These are phyloP conservation scores for Trichoderma citrinoviride DNA, from an alignment of 2,329 filamentous ascomycete species.

Conservation along the genomic window DNA sequence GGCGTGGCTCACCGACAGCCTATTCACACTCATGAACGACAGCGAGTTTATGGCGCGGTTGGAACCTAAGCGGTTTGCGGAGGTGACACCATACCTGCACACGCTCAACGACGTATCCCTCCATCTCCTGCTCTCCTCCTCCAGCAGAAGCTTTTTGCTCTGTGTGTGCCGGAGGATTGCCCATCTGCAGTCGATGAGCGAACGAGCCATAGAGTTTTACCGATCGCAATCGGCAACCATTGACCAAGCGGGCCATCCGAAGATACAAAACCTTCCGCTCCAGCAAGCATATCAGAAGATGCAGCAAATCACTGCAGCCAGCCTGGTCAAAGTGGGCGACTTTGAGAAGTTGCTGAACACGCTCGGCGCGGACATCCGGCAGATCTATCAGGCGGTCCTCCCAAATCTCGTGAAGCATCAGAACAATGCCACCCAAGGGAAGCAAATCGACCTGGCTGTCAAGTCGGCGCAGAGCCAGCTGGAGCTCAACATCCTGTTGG, in stretches of 20 bases:
- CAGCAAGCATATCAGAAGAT: conserved; percentile 56
- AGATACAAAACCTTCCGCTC: conserved; percentile 50
- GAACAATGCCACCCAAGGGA: conserved; percentile 42
- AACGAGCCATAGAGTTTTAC: conserved; percentile 51
- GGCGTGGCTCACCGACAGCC: conserved; percentile 58
- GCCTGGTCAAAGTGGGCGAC: conserved; percentile 57
- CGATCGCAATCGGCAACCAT: conserved; percentile 44
- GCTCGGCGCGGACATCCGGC: conserved; percentile 50
- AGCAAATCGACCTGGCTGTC: conserved; percentile 44
- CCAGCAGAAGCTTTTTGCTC: conserved; percentile 69
- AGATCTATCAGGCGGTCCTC: conserved; percentile 48
- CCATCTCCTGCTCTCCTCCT: conserved; percentile 68
- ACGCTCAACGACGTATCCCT: conserved; percentile 56
- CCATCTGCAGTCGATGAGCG: conserved; percentile 53
- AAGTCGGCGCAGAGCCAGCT: conserved; percentile 48
- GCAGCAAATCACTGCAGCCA: conserved; percentile 48
- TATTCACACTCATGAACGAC: conserved; percentile 56
- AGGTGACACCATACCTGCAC: conserved; percentile 52
- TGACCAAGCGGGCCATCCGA: conserved; percentile 39
- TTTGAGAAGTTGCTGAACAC: conserved; percentile 60
- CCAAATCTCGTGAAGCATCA: conserved; percentile 48
- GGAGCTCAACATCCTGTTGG: conserved; percentile 54
- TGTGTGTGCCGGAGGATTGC: conserved; percentile 64
- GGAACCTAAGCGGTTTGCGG: conserved; percentile 45
- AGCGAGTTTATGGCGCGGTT: conserved; percentile 51